Evolutionary conservation across 2,329 filamentous ascomycete species (phyloP).

Genomic region (Pyrenophora seminiperda): DNA sequence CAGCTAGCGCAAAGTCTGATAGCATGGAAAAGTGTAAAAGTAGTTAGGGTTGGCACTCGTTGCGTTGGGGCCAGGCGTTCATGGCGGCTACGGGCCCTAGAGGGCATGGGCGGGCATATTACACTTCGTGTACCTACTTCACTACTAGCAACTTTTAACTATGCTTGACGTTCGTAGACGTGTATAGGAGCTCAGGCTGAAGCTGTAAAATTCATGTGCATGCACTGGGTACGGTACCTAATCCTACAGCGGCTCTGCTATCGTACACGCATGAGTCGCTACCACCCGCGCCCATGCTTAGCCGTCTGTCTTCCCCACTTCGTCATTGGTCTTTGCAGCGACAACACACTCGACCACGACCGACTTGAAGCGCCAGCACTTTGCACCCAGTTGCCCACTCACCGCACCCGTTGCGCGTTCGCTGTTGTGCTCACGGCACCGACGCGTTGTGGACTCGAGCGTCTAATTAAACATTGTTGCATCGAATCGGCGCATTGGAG

Average conservation of each 20-base stretch:
- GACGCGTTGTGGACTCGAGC: conserved; percentile 28
- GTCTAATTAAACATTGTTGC: conserved; percentile 24
- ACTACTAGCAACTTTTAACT: not conserved
- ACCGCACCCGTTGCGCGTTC: conserved; percentile 25
- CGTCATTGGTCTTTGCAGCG: conserved; percentile 38
- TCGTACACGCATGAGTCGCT: conserved; percentile 5
- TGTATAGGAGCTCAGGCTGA: not conserved
- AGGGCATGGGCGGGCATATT: not conserved
- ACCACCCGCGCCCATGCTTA: conserved; percentile 25
- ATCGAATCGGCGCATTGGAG: conserved; percentile 31
- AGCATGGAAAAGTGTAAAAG: conserved; percentile 13
- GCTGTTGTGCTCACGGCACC: conserved; percentile 11
- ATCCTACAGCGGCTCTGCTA: too few species aligned
- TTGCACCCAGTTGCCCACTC: conserved; percentile 28
- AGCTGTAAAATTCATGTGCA: conserved; percentile 8
- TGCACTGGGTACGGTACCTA: too few species aligned
- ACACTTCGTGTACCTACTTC: not conserved
- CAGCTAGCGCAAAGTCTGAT: conserved; percentile 61
- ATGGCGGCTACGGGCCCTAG: not conserved
- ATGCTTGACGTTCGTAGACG: not conserved
- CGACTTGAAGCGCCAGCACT: conserved; percentile 32
- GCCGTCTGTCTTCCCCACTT: conserved; percentile 29
- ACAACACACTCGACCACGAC: conserved; percentile 32
- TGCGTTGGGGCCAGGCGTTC: conserved; percentile 14
- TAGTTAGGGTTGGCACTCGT: not conserved